Percentiles rank a stretch among this genome's conserved stretches.
phyloP scores from a whole-genome alignment of 2,329 filamentous ascomycete species.

The Bipolaris sorokiniana region DNA sequence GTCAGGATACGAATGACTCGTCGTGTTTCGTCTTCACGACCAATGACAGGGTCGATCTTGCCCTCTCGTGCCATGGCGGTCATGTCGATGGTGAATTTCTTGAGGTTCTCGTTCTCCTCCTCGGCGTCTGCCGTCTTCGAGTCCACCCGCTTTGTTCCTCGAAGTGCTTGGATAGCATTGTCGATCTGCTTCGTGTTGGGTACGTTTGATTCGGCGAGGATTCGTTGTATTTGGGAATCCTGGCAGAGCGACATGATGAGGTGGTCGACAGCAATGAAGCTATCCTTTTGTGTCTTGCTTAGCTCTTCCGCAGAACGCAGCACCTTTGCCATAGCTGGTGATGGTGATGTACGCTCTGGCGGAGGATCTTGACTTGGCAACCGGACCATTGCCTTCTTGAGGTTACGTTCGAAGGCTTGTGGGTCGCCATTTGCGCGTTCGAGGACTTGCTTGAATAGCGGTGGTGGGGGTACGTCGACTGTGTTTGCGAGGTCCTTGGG shows the following conservation, averaged over 20 bases:
- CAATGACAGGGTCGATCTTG: constrained; percentile 97
- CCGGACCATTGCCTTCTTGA: constrained; percentile 91
- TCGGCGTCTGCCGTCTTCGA: constrained; percentile 95
- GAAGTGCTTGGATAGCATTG: constrained; percentile 86
- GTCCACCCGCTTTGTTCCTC: constrained; percentile 91
- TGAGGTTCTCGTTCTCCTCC: constrained; percentile 90
- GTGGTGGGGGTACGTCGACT: constrained; percentile 65
- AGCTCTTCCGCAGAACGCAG: constrained; percentile 85
- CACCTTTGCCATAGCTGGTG: constrained; percentile 80
- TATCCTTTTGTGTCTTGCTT: constrained; percentile 97
- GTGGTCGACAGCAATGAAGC: constrained; percentile 92
- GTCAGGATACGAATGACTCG: constrained; percentile 91
- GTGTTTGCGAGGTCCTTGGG: constrained; percentile 74
- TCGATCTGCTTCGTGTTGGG: constrained; percentile 91
- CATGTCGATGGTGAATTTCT: constrained; percentile 99
- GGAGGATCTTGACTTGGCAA: constrained; percentile 94
- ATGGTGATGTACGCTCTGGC: constrained; percentile 83
- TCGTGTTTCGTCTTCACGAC: constrained; percentile 92
- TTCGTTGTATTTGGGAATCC: constrained; percentile 73
- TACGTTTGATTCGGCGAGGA: constrained; percentile 84
- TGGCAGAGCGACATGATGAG: constrained; percentile 85
- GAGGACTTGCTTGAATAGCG: constrained; percentile 93
- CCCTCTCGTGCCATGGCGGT: constrained; percentile 94
- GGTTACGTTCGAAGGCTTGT: constrained; percentile 82
- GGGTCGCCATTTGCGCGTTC: constrained; percentile 93